Percentiles rank a stretch among this genome's conserved stretches.
phyloP scores from a whole-genome alignment of 345 rosid genomes.

The Isatis tinctoria region DNA sequence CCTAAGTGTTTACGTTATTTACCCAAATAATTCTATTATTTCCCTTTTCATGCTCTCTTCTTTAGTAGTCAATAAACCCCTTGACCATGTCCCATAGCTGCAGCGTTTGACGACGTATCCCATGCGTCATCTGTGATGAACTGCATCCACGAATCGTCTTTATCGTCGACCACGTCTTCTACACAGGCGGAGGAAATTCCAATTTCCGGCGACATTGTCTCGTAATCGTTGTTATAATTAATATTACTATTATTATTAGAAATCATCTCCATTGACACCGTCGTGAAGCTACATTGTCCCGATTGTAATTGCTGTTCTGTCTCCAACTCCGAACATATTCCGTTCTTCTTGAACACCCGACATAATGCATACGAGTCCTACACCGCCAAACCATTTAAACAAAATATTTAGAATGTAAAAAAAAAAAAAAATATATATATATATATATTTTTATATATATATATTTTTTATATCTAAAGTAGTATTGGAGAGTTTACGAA shows the following conservation, averaged over 20 bases:
- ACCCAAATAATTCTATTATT: neutral
- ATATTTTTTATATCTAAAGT: conserved; percentile 5
- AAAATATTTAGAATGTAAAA: neutral
- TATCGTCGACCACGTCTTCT: conserved; percentile 72
- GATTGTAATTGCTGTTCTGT: conserved; percentile 42
- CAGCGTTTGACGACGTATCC: conserved; percentile 49
- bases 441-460: neutral
- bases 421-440: too few species aligned
- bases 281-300: conserved; percentile 45
- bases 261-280: conserved; percentile 40
- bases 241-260: neutral
- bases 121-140: conserved; percentile 92
- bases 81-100: conserved; percentile 34
- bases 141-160: conserved; percentile 98
- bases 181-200: conserved; percentile 46
- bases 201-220: conserved; percentile 76
- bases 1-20: conserved; percentile 14
- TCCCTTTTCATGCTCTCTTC: neutral
- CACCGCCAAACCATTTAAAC: neutral
- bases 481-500: neutral
- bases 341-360: conserved; percentile 94
- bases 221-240: conserved; percentile 33
- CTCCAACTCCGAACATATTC: conserved; percentile 65
- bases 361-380: conserved; percentile 90
- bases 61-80: conserved; percentile 30